Evolutionary conservation across 192 early-diverging fungal genomes (phyloP).

Genomic region (Coemansia sp.): DNA sequence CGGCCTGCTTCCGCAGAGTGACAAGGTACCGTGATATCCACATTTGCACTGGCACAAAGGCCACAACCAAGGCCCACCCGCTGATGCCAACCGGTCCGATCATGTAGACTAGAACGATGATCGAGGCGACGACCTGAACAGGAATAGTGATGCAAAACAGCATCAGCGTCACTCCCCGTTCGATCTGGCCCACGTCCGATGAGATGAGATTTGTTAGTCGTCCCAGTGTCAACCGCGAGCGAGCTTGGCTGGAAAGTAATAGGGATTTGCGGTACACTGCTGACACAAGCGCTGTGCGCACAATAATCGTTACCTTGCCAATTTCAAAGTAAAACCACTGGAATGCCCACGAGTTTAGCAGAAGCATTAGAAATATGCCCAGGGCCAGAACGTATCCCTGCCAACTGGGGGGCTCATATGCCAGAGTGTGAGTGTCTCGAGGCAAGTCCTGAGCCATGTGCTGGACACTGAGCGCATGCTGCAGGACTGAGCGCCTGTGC

Average conservation of each 20-base stretch:
- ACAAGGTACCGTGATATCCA: conserved; percentile 44
- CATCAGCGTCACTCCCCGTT: conserved; percentile 42
- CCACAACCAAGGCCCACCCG: conserved; percentile 41
- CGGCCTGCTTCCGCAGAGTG: conserved; percentile 21
- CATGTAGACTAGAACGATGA: conserved; percentile 41
- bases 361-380: conserved; percentile 49
- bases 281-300: conserved; percentile 55
- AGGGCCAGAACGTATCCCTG: conserved; percentile 53
- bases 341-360: conserved; percentile 54
- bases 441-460: neutral
- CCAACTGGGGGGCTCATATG: conserved; percentile 34
- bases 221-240: conserved; percentile 40
- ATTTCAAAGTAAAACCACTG: conserved; percentile 57
- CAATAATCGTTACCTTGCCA: conserved; percentile 38
- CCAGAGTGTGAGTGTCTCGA: neutral
- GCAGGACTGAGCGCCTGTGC: conserved; percentile 36
- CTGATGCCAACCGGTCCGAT: conserved; percentile 35
- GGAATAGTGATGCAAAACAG: conserved; percentile 48
- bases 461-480: conserved; percentile 5
- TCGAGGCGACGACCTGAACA: conserved; percentile 41
- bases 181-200: conserved; percentile 52
- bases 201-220: conserved; percentile 44
- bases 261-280: conserved; percentile 65
- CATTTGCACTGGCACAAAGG: conserved; percentile 53
- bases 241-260: conserved; percentile 55